Evolutionary conservation across 495 filamentous ascomycete genomes (phyloP).

Genomic region (Daldinia concentrica): DNA sequence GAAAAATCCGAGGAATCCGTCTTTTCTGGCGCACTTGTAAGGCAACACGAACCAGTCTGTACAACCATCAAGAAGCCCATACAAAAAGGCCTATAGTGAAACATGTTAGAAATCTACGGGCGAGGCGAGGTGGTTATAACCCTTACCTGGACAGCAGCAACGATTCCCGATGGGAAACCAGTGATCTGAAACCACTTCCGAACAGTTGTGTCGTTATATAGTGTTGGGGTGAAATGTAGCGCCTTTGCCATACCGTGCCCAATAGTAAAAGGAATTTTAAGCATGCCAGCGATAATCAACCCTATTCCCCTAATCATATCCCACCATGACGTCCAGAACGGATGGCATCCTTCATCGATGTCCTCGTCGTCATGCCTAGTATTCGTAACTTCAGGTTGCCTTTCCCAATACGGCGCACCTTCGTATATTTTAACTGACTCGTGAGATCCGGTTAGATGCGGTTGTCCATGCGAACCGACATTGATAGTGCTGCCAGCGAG

Average conservation of each 20-base stretch:
- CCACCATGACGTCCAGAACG: constrained; percentile 32
- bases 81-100: constrained; percentile 48
- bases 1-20: constrained; percentile 61
- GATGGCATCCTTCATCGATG: constrained; percentile 29
- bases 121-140: too few relatives aligned
- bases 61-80: constrained; percentile 63
- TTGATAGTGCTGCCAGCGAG: not conserved
- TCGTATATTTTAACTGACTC: not conserved
- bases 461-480: not conserved
- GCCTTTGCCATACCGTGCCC: constrained; percentile 69
- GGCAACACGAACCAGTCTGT: constrained; percentile 59
- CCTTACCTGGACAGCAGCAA: constrained; percentile 58
- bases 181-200: constrained; percentile 66
- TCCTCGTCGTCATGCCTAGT: constrained; percentile 2
- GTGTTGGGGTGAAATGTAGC: constrained; percentile 72
- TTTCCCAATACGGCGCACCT: constrained; percentile 24
- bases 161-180: constrained; percentile 64
- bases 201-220: constrained; percentile 72
- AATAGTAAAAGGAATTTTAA: constrained; percentile 70
- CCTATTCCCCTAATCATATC: constrained; percentile 52
- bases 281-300: constrained; percentile 58
- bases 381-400: not conserved
- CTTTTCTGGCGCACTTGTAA: constrained; percentile 58
- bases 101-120: constrained; percentile 3
- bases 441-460: not conserved